phyloP scores from a whole-genome alignment of 192 early-diverging fungal genomes.

The Dissophora ornata region DNA sequence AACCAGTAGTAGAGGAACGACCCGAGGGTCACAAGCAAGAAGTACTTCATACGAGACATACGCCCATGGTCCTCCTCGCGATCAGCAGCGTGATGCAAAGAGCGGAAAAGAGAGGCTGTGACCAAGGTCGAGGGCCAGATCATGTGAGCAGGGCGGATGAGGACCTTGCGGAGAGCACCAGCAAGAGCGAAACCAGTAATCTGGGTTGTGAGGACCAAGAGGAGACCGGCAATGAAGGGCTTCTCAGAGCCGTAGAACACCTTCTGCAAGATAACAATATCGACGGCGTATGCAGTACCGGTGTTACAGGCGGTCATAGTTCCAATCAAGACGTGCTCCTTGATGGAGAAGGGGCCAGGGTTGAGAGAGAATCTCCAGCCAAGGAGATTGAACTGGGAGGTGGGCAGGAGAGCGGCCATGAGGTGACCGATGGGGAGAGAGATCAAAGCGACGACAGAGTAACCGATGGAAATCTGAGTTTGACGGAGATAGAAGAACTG shows the following conservation, averaged over 20 bases:
- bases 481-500: slow-evolving; percentile 66
- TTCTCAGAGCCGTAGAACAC: slow-evolving; percentile 51
- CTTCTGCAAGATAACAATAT: slow-evolving; percentile 58
- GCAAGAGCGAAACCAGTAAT: slow-evolving; percentile 72
- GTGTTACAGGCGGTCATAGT: slow-evolving; percentile 45
- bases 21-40: slow-evolving; percentile 52
- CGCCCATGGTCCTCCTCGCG: slow-evolving; percentile 24
- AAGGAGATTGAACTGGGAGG: slow-evolving; percentile 60
- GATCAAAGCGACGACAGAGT: slow-evolving; percentile 62
- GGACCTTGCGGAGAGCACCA: slow-evolving; percentile 62
- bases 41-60: slow-evolving; percentile 58
- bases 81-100: slow-evolving; percentile 64
- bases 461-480: slow-evolving; percentile 53
- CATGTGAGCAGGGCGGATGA: slow-evolving; percentile 75
- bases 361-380: slow-evolving; percentile 57
- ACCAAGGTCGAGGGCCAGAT: slow-evolving; percentile 71
- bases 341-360: slow-evolving; percentile 71
- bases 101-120: slow-evolving; percentile 77
- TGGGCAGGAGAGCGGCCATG: slow-evolving; percentile 58
- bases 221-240: slow-evolving; percentile 50
- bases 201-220: slow-evolving; percentile 64
- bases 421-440: slow-evolving; percentile 61
- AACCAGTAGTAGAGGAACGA: slow-evolving; percentile 60
- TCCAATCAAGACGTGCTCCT: slow-evolving; percentile 66
- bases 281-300: slow-evolving; percentile 56